These are phyloP conservation scores for Monosporozyma solicola DNA, from an alignment of 805 yeast genomes.

Conservation along the genomic window DNA sequence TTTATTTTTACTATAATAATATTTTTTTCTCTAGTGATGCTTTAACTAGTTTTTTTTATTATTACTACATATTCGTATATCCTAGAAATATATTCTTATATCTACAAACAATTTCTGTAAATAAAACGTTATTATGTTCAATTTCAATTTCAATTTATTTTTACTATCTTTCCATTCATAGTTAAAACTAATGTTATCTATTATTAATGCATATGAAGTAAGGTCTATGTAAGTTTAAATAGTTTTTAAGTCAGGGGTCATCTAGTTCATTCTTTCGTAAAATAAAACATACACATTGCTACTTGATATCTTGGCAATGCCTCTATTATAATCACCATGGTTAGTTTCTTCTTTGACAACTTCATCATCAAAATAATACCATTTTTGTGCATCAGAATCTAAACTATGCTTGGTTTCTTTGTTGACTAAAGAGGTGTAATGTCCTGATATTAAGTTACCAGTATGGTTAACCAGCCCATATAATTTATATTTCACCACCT, in stretches of 20 bases:
- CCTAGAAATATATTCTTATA: too few relatives aligned
- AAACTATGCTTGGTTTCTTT: slow-evolving; percentile 34
- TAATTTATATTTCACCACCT: slow-evolving; percentile 39
- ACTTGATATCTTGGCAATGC: slow-evolving; percentile 35
- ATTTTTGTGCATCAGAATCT: slow-evolving; percentile 34
- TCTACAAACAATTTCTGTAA: too few relatives aligned
- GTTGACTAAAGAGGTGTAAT: slow-evolving; percentile 61
- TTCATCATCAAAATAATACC: slow-evolving; percentile 77
- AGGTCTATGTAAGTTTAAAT: neutral
- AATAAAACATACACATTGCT: slow-evolving; percentile 63
- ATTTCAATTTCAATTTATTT: too few relatives aligned
- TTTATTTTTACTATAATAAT: neutral
- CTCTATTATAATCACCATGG: slow-evolving; percentile 39
- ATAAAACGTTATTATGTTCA: too few relatives aligned
- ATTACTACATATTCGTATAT: too few relatives aligned
- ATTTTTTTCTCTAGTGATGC: neutral
- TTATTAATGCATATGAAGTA: neutral
- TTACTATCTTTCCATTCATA: too few relatives aligned
- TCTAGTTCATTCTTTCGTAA: slow-evolving; percentile 37
- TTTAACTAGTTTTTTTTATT: neutral
- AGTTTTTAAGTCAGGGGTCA: neutral
- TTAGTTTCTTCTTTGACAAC: slow-evolving; percentile 35
- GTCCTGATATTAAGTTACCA: slow-evolving; percentile 66
- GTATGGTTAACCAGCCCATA: slow-evolving; percentile 61
- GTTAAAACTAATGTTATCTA: neutral